Evolutionary conservation across 1,284 basidiomycete genomes (phyloP), one percentile per base, ranked within the genome.

Genomic region (Ceratobasidium sp.): DNA sequence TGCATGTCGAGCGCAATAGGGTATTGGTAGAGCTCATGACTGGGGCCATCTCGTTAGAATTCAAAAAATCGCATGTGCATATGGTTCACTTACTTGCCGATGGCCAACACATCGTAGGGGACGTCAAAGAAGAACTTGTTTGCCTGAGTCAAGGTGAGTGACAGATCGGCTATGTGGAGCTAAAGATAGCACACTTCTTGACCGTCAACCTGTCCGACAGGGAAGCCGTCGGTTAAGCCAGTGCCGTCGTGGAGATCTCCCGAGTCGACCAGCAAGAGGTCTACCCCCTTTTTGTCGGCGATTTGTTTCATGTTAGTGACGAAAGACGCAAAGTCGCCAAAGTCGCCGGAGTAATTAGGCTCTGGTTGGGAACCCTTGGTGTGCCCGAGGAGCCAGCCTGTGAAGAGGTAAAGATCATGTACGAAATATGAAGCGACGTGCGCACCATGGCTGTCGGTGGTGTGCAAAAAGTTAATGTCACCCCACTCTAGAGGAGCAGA

Each of bases 21-120:
- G 82, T 95, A 95, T 78, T 89, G 87, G 84, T 96, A 97, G 42
- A 97, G 84, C 84, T 97, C 95, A 81, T 97, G 95, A 81, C 91
- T 91, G 26, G 45, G 75, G 11, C 45, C 71, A 64, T 37, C 7
- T 15, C 10, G 37, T 61, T 8, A 61, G 58, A n/a, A 74, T 26
- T 20, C 7, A 20, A 8, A 6, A 37, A 39, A 11, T n/a, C 6
- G 53, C 11, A 17, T 7, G 4, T 39, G n/a, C n/a, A 39, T 11
- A 5, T 20, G 37, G 17, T 54, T 5, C 26, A 15, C 89, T 69
- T 80, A 91, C 89, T 97, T 97, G 81, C 96, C 95, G 77, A 96
- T 94, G 0, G 93, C 86, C 80, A 96, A 89, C 8, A 95, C 81
- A 82, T 97, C 96, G 81, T 95, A 97, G 0, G 92, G 90, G 35